phyloP scores from a whole-genome alignment of 2,329 filamentous ascomycete genomes.

The Metarhizium anisopliae region DNA sequence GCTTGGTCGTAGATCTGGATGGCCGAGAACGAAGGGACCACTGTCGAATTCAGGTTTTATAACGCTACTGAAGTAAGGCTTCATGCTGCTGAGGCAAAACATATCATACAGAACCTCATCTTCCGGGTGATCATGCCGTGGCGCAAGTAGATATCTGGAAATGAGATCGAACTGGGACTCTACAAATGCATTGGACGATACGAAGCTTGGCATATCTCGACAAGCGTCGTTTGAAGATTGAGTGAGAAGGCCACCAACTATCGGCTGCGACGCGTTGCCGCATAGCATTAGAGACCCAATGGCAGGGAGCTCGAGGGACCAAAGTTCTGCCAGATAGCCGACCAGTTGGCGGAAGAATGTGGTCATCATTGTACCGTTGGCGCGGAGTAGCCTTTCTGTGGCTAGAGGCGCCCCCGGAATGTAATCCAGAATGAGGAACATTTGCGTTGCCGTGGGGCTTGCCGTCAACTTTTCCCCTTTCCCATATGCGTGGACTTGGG shows the following conservation, averaged over 20 bases:
- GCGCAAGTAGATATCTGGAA: conserved; percentile 3
- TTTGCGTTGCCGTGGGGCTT: conserved; percentile 1
- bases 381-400: conserved; percentile 9
- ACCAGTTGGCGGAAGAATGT: conserved; percentile 15
- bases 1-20: conserved; percentile 9
- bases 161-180: conserved; percentile 3
- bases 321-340: background rate
- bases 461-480: conserved; percentile 5
- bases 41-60: background rate
- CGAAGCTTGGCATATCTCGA: conserved; percentile 2
- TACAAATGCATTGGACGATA: conserved; percentile 2
- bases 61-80: conserved; percentile 1
- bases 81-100: conserved; percentile 1
- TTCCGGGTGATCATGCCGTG: conserved; percentile 7
- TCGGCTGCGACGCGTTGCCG: background rate
- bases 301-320: background rate
- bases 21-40: conserved; percentile 10
- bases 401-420: conserved; percentile 1
- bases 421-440: conserved; percentile 1
- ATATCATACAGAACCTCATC: conserved; percentile 4
- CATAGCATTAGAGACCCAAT: background rate
- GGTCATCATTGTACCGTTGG: conserved; percentile 4
- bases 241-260: background rate
- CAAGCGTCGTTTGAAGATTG: conserved; percentile 4
- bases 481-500: conserved; percentile 12